These are phyloP conservation scores for Echeveria elegans DNA, from an alignment of 164 flowering plant genomes.

Conservation along the genomic window DNA sequence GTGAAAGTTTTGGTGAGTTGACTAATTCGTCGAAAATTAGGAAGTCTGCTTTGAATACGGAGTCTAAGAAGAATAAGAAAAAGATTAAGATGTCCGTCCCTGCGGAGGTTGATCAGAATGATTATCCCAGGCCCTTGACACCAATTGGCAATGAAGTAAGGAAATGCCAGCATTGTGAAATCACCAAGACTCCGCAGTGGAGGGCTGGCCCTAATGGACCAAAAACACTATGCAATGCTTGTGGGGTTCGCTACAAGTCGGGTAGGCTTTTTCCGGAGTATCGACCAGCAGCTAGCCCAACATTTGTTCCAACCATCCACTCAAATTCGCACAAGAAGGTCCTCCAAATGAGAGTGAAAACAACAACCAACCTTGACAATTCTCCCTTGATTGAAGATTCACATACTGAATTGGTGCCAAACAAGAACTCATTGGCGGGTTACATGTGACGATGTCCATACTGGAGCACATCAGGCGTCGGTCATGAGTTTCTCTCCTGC, in stretches of 20 bases:
- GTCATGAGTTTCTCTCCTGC: conserved; percentile 2
- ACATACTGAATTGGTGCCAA: conserved; percentile 28
- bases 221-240: conserved; percentile 91
- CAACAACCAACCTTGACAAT: conserved; percentile 2
- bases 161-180: conserved; percentile 88
- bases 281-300: conserved; percentile 95
- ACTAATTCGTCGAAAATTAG: conserved; percentile 22
- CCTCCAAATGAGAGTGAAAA: conserved; percentile 63
- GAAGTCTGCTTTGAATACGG: conserved; percentile 14
- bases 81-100: conserved; percentile 35
- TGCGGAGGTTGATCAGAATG: conserved; percentile 7
- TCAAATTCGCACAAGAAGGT: conserved; percentile 94
- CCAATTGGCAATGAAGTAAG: conserved; percentile 22
- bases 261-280: conserved; percentile 94
- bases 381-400: conserved; percentile 4
- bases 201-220: conserved; percentile 95
- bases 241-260: conserved; percentile 89
- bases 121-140: conserved; percentile 6
- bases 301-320: conserved; percentile 63
- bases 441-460: conserved; percentile 20
- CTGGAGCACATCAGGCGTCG: not conserved
- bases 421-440: conserved; percentile 16
- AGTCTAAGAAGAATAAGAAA: conserved; percentile 19
- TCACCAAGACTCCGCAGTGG: conserved; percentile 94
- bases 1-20: conserved; percentile 50